Evolutionary conservation across 2,329 filamentous ascomycete genomes (phyloP).

Genomic region (Zymoseptoria tritici): DNA sequence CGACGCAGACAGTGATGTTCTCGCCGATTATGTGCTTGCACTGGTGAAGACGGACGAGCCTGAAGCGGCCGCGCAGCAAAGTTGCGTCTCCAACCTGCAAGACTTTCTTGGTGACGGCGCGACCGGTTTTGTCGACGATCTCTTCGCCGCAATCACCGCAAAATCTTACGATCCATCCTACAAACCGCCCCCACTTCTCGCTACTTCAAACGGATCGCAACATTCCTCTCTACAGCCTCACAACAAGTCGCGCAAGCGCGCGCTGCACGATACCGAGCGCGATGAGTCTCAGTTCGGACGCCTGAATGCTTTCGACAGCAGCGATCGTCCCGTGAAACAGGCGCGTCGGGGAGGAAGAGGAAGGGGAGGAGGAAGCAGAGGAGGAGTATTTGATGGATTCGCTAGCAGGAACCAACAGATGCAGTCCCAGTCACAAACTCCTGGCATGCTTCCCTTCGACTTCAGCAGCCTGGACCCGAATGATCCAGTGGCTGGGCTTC

Average conservation of each 20-base stretch:
- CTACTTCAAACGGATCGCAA: conserved; percentile 10
- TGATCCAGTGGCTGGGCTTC: conserved; percentile 54
- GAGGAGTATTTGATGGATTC: conserved; percentile 24
- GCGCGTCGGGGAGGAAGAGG: conserved; percentile 47
- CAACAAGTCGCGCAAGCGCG: conserved; percentile 47
- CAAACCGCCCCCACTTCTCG: conserved; percentile 12
- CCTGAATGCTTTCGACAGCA: conserved; percentile 24
- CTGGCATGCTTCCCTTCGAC: conserved; percentile 49
- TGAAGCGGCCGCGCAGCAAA: conserved; percentile 54
- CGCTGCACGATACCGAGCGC: conserved; percentile 48
- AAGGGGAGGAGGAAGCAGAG: conserved; percentile 40
- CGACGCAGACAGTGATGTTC: conserved; percentile 71
- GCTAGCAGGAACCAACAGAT: conserved; percentile 10
- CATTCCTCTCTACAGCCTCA: conserved; percentile 16
- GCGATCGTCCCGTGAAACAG: conserved; percentile 52
- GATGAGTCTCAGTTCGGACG: conserved; percentile 34
- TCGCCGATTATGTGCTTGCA: conserved; percentile 78
- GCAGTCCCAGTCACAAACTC: conserved; percentile 27
- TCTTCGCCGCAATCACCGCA: conserved; percentile 58
- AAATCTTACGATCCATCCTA: conserved; percentile 37
- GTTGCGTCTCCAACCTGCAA: conserved; percentile 64
- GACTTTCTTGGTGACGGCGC: conserved; percentile 68
- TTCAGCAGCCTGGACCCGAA: conserved; percentile 31
- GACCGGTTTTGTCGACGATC: conserved; percentile 59
- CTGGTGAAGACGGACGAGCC: conserved; percentile 64